phyloP scores from a whole-genome alignment of 805 yeast genomes.

The Metschnikowia sp. region DNA sequence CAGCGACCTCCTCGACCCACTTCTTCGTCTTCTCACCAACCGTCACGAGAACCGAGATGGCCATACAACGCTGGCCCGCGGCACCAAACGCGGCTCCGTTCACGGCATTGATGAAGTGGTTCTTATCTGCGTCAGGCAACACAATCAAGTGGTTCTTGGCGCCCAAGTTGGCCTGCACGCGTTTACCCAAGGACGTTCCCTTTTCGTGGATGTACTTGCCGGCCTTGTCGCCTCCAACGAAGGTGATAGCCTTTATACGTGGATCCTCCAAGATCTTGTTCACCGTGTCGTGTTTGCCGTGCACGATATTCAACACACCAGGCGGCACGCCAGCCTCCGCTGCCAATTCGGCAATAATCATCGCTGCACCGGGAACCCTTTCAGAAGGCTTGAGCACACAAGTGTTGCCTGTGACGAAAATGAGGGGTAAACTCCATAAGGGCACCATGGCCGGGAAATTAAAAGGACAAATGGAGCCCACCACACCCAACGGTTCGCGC shows the following conservation, averaged over 20 bases:
- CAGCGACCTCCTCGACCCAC: slow-evolving; percentile 60
- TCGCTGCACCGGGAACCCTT: slow-evolving; percentile 78
- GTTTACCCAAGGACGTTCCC: slow-evolving; percentile 65
- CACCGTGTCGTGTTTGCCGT: slow-evolving; percentile 71
- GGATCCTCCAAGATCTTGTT: slow-evolving; percentile 69
- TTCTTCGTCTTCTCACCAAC: slow-evolving; percentile 58
- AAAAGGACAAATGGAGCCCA: slow-evolving; percentile 76
- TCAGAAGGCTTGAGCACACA: slow-evolving; percentile 58
- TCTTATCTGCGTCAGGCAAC: slow-evolving; percentile 68
- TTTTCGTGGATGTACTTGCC: slow-evolving; percentile 69
- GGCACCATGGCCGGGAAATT: slow-evolving; percentile 84
- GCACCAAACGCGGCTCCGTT: slow-evolving; percentile 81
- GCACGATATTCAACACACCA: slow-evolving; percentile 69
- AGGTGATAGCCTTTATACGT: slow-evolving; percentile 70
- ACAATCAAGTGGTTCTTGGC: slow-evolving; percentile 77
- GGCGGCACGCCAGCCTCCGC: slow-evolving; percentile 73
- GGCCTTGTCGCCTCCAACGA: slow-evolving; percentile 77
- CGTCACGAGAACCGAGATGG: slow-evolving; percentile 67
- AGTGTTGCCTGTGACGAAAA: slow-evolving; percentile 60
- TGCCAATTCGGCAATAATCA: slow-evolving; percentile 68
- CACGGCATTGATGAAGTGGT: slow-evolving; percentile 59
- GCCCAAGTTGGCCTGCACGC: slow-evolving; percentile 75
- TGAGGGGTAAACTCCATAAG: slow-evolving; percentile 61
- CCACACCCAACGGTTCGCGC: slow-evolving; percentile 71
- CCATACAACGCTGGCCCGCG: slow-evolving; percentile 84